A percentile compares a stretch with the other conserved stretches of the same genome.
Conservation (phyloP, 108 stramenopile species). For the Mediolabrus comicus region DNA sequence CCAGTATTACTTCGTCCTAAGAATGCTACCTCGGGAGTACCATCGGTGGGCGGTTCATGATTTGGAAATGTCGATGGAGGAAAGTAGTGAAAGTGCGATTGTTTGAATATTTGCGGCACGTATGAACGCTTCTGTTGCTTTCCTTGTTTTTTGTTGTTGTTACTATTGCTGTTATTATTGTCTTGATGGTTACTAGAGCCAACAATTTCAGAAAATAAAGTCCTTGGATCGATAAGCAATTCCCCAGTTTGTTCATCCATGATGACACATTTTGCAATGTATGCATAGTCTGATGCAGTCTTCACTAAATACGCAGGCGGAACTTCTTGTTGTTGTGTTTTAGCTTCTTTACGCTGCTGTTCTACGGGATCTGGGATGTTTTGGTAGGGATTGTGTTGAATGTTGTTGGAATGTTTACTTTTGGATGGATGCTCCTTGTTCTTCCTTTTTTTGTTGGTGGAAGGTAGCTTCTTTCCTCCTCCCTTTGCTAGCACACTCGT, state of each 20-base stretch:
- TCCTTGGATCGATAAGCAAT: conserved; percentile 32
- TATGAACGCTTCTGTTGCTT: neutral
- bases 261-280: conserved; percentile 34
- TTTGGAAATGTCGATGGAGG: conserved; percentile 53
- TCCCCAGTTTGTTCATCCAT: conserved; percentile 41
- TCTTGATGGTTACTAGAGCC: neutral
- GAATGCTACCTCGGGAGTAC: conserved; percentile 87
- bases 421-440: too few relatives aligned
- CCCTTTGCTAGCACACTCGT: neutral
- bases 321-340: conserved; percentile 4
- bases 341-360: neutral
- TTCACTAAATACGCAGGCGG: conserved; percentile 29
- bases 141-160: conserved; percentile 1
- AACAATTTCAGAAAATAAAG: conserved; percentile 27
- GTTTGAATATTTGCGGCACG: conserved; percentile 38
- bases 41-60: conserved; percentile 51
- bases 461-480: neutral
- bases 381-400: neutral
- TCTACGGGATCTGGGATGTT: conserved; percentile 13
- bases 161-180: neutral
- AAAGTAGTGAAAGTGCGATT: conserved; percentile 55
- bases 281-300: conserved; percentile 41
- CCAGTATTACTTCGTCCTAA: conserved; percentile 94
- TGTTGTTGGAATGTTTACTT: neutral
- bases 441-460: too few relatives aligned